Evolutionary conservation across 306 rosid genomes (phyloP).

Genomic region (Neltuma alba): DNA sequence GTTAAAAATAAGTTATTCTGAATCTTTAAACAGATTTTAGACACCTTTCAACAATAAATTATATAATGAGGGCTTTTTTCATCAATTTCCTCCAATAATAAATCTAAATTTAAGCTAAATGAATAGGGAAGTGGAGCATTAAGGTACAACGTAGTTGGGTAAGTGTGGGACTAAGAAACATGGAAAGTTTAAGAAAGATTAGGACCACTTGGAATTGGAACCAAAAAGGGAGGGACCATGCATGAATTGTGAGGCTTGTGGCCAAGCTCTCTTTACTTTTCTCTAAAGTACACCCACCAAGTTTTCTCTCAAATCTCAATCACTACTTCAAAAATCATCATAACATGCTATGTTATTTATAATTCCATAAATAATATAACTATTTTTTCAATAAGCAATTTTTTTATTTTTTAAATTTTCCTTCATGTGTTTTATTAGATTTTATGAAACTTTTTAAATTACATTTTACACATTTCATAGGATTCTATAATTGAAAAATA

Average conservation of each 20-base stretch:
- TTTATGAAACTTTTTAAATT: too few relatives aligned
- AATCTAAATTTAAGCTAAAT: too few relatives aligned
- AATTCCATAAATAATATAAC: too few relatives aligned
- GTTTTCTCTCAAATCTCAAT: background rate
- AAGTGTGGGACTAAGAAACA: conserved; percentile 21
- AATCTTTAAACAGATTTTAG: too few relatives aligned
- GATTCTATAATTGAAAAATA: background rate
- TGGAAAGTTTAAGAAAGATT: conserved; percentile 15
- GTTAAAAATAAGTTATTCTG: too few relatives aligned
- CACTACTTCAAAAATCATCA: background rate
- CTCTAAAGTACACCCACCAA: conserved; percentile 45
- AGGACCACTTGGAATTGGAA: conserved; percentile 51
- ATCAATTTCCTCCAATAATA: too few relatives aligned
- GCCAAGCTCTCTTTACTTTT: conserved; percentile 43
- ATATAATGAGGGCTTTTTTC: too few relatives aligned
- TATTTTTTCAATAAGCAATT: too few relatives aligned
- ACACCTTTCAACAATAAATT: too few relatives aligned
- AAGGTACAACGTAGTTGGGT: conserved; percentile 7
- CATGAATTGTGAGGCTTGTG: conserved; percentile 40
- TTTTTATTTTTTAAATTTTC: too few relatives aligned
- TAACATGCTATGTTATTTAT: too few relatives aligned
- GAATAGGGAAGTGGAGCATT: conserved; percentile 5
- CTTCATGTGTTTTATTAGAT: background rate
- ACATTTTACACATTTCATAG: background rate
- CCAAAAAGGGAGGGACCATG: conserved; percentile 37